Base-by-base conservation (phyloP, 106 monocot genomes). In the Vanilla planifolia region DNA sequence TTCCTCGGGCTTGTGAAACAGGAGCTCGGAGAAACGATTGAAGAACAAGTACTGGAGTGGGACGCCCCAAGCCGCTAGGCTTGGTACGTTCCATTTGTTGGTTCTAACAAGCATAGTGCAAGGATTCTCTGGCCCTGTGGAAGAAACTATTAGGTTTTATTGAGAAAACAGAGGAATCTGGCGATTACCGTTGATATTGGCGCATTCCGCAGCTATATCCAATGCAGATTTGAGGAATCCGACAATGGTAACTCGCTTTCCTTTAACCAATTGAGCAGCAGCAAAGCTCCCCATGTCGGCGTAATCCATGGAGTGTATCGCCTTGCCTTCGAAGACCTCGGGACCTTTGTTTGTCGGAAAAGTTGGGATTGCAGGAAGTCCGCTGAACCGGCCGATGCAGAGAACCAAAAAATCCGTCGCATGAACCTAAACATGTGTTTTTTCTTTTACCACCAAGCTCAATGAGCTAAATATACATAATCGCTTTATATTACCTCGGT, bases 241-340 rank as follows among this genome's bases (percentile, higher is more conserved):
- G 8, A 84, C 65, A 3, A 84, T 79, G 0, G 75, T 76, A 17
- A 84, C 75, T 7, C 53, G 79, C 47, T 84, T 84, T n/a, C 62
- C 79, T 60, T 68, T 69, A 33, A 84, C 9, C 8, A 79, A 14
- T 43, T 72, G 47, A 5, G 15, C 25, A 0, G 76, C 75, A n/a
- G 8, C 51, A 3, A 3, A 13, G 3, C 33, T 53, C 33, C 51
- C 84, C 73, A 84, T 73, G 48, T 84, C 71, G 15, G 73, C 59
- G 64, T 79, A 84, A 53, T 84, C 80, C 69, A 70, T 73, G 43
- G 81, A 74, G 51, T 86, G 81, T 17, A 86, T 74, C 28, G 74
- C 81, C 50, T 64, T 40, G 2, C 86, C 86, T 9, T 56, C 19
- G 48, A 86, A 86, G n/a, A 62, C 72, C 33, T 81, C 77, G 3